Base-by-base conservation (phyloP, 2,329 filamentous ascomycete species). In the Sporothrix dimorphospora region DNA sequence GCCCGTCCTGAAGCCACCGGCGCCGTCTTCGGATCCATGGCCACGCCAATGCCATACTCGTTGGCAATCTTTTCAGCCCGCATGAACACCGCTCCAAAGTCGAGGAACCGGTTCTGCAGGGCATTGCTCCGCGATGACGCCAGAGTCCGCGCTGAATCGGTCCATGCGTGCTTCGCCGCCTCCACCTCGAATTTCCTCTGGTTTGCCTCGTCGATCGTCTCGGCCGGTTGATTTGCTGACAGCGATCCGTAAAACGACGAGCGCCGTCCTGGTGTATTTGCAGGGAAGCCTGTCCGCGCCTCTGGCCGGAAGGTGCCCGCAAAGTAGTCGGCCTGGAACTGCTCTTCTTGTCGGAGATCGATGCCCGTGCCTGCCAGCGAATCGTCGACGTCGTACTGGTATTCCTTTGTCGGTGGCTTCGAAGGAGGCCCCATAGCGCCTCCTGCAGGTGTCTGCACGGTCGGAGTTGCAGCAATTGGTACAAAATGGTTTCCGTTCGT, bases 291-390 rank as follows among this genome's bases (percentile, higher is more conserved):
- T 63, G 86, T 84, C 77, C 86, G 81, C 69, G 85, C 81, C 76
- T 89, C 83, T 70, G 79, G 77, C 30, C 77, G 75, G 69, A 79
- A 82, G 71, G 79, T 77, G 70, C 84, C 81, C 59, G 88, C 87
- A 78, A 90, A 91, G 72, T 89, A 84, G 73, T 89, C 90, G 59
- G 93, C 90, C 80, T 96, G 85, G 75, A 90, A 92, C 76, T 94
- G 92, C 78, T 97, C 93, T 80, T 97, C 94, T 75, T 94, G 94
- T 72, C 91, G 90, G 63, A 97, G 82, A 82, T 97, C 93, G 75
- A 98, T 94, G 67, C 94, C 94, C 19, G 94, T 95, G 21, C 92
- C 93, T 21, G 91, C 91, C 71, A 97, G 82, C 68, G 94, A 92
- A 82, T 98, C 94, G 75, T 91, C 93, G 61, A 94, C 87, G 77